Base-by-base conservation (phyloP, 1,139 yeast genomes). In the Lodderomyces oxycetoniae region DNA sequence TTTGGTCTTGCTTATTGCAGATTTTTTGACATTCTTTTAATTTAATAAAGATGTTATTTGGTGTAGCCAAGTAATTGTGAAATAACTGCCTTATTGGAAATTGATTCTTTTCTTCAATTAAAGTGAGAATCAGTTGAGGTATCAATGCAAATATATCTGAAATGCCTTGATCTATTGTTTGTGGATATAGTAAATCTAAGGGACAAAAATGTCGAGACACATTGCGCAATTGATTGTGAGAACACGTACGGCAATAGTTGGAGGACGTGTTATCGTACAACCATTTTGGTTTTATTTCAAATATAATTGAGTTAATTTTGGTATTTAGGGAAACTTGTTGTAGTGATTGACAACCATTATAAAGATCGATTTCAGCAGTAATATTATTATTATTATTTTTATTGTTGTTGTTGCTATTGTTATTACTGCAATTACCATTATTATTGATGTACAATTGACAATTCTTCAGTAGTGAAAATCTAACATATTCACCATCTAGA, bases 211-310 rank as follows among this genome's bases (percentile, higher is more conserved):
- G 74, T 29, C 74, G 48, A 7, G 38, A 26, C n/a, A 46, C 43
- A 0, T 59, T 57, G 30, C 58, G 55, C 15, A 58, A 43, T 39
- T 64, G 72, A 40, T 62, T 62, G 33, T 63, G 55, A 56, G 65
- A 66, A 39, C 74, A 68, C 3, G 71, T 67, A 12, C 74, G 53
- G 45, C 74, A 68, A 42, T 68, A 68, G 41, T 63, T 66, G 16
- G 59, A 49, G 5, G 47, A 36, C 12, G 42, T 42, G 39, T 67
- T 67, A 40, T 67, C 71, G 46, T 68, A 68, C 27, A 68, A 53
- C 74, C 74, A 68, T 47, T 68, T 68, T 4, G 74, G 74, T 41
- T 68, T 68, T 42, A 68, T 52, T 44, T 68, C 74, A 35, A 68
- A 53, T 3, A 65, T 59, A 4, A 64, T 59, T 15, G 64, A 55